A percentile compares a stretch with the other conserved stretches of the same genome.
Evolutionary conservation across 1,139 yeast genomes (phyloP).

Genomic region (Blastobotrys petasosporus): DNA sequence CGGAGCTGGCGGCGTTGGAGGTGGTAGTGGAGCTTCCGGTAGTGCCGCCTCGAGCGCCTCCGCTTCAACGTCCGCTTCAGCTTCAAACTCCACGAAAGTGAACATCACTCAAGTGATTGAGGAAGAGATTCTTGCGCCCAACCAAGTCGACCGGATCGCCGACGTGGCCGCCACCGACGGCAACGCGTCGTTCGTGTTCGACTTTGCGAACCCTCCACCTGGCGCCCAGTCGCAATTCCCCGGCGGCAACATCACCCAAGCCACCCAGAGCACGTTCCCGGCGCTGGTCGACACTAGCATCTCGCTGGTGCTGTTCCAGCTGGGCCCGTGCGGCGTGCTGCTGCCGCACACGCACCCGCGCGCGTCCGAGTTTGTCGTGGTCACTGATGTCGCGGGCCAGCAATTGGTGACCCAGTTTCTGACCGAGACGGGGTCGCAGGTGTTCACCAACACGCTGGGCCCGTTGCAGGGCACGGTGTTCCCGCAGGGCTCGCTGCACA

Average conservation of each 20-base stretch:
- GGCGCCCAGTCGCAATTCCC: constrained; percentile 5
- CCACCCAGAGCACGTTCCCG: constrained; percentile 22
- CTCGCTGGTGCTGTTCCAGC: constrained; percentile 17
- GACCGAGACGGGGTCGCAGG: constrained; percentile 17
- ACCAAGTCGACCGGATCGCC: too few species aligned
- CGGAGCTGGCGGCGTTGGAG: too few species aligned
- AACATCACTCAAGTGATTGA: too few species aligned
- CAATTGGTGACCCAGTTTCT: constrained; percentile 17
- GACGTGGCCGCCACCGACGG: constrained; percentile 11
- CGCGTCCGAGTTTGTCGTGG: constrained; percentile 22
- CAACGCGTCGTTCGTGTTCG: constrained; percentile 21
- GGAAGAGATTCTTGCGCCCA: too few species aligned
- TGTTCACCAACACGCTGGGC: constrained; percentile 17
- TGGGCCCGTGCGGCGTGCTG: constrained; percentile 23
- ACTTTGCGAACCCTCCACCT: constrained; percentile 21
- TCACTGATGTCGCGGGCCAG: constrained; percentile 19
- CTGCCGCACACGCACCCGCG: constrained; percentile 23
- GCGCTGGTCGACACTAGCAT: constrained; percentile 21
- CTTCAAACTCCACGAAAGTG: too few species aligned
- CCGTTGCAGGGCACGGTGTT: constrained; percentile 17
- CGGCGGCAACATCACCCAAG: constrained; percentile 20
- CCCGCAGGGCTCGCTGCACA: constrained; percentile 22
- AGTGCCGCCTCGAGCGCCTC: too few species aligned
- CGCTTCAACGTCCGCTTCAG: too few species aligned
- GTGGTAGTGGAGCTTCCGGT: too few species aligned